These are phyloP conservation scores for Neurospora sp. DNA, from an alignment of 495 filamentous ascomycete genomes.

Conservation along the genomic window DNA sequence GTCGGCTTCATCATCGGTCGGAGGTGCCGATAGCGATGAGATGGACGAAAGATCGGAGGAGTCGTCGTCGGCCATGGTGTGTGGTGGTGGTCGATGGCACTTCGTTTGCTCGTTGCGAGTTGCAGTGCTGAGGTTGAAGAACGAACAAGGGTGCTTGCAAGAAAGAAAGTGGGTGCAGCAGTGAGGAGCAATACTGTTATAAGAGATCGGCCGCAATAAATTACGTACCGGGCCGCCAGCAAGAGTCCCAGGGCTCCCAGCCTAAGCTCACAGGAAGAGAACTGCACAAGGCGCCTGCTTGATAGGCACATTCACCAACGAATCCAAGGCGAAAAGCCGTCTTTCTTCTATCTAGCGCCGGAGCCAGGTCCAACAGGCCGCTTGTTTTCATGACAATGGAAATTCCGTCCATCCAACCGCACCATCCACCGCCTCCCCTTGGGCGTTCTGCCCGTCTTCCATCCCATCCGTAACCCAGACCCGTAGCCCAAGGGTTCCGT, in stretches of 20 bases:
- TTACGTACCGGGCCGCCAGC: slow-evolving; percentile 23
- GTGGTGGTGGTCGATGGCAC: slow-evolving; percentile 1
- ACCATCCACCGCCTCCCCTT: background rate
- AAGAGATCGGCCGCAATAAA: slow-evolving; percentile 24
- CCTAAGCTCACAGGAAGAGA: slow-evolving; percentile 5
- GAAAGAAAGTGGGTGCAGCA: slow-evolving; percentile 12
- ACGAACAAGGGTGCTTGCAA: slow-evolving; percentile 3
- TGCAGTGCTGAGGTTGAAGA: slow-evolving; percentile 7
- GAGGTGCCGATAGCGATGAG: slow-evolving; percentile 41
- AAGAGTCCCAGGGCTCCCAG: slow-evolving; percentile 15
- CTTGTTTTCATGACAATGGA: background rate
- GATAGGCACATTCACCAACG: slow-evolving; percentile 19
- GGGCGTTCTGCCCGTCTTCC: background rate
- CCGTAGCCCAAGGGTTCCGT: background rate
- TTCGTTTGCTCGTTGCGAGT: slow-evolving; percentile 7
- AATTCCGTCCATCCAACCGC: background rate
- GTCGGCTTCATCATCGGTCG: slow-evolving; percentile 42
- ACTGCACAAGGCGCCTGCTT: slow-evolving; percentile 7
- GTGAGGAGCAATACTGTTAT: slow-evolving; percentile 11
- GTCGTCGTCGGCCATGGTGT: slow-evolving; percentile 42
- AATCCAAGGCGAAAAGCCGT: slow-evolving; percentile 6
- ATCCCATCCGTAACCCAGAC: background rate
- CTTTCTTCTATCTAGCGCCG: background rate
- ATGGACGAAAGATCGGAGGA: slow-evolving; percentile 46
- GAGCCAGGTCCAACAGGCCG: background rate